phyloP scores from a whole-genome alignment of 208 protist species.

The Strigomonas culicis region DNA sequence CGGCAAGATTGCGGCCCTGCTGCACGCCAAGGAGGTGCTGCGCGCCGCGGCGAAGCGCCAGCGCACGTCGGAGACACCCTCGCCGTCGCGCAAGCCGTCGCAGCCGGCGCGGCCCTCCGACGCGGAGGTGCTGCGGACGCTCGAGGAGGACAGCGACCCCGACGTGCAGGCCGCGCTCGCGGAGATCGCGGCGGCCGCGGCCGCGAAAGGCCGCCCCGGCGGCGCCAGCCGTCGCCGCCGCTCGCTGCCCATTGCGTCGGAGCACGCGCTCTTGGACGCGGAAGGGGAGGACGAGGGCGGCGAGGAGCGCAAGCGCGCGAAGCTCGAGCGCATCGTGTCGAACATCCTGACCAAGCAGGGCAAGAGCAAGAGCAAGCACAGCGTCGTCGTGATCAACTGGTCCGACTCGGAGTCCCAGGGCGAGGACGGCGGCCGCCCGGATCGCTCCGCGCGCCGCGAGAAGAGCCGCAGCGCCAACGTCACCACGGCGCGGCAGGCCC shows the following conservation, averaged over 20 bases:
- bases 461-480: too few species aligned
- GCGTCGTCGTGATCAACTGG: constrained; percentile 86
- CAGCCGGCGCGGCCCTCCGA: constrained; percentile 13
- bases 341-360: constrained; percentile 44
- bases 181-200: constrained; percentile 26
- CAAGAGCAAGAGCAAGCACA: constrained; percentile 70
- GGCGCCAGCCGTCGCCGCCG: constrained; percentile 16
- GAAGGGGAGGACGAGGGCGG: constrained; percentile 17
- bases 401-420: constrained; percentile 26
- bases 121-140: constrained; percentile 28
- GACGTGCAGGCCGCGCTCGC: constrained; percentile 51
- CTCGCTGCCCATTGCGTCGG: constrained; percentile 45
- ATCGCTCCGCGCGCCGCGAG: too few species aligned
- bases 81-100: constrained; percentile 20
- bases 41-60: constrained; percentile 44
- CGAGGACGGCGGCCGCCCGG: constrained; percentile 1
- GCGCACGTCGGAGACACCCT: constrained; percentile 39
- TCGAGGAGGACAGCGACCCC: constrained; percentile 51
- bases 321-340: constrained; percentile 69
- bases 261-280: constrained; percentile 20
- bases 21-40: constrained; percentile 77
- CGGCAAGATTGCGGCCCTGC: constrained; percentile 53
- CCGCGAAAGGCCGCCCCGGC: constrained; percentile 12
- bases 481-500: too few species aligned
- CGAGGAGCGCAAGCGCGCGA: constrained; percentile 34